phyloP scores from a whole-genome alignment of 2,329 filamentous ascomycete genomes.

The Diplocarpon mali region DNA sequence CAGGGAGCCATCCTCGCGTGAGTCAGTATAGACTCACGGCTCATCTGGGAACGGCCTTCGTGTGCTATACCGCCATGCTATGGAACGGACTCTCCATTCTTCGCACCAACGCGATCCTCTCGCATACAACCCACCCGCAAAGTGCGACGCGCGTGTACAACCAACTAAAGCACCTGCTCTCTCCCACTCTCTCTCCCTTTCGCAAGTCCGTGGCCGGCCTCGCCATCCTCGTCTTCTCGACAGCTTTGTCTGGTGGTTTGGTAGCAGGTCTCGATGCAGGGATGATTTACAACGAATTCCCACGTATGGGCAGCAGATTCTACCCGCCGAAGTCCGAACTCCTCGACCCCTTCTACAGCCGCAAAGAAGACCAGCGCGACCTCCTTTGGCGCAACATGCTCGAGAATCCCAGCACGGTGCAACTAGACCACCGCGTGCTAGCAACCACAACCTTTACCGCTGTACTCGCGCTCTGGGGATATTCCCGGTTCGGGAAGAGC shows the following conservation, averaged over 20 bases:
- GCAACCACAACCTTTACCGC: slow-evolving; percentile 81
- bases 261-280: slow-evolving; percentile 94
- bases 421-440: slow-evolving; percentile 88
- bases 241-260: slow-evolving; percentile 85
- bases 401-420: slow-evolving; percentile 91
- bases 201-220: slow-evolving; percentile 62
- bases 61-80: slow-evolving; percentile 92
- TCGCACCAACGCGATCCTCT: slow-evolving; percentile 61
- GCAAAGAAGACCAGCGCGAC: slow-evolving; percentile 66
- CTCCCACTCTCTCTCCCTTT: slow-evolving; percentile 61
- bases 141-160: slow-evolving; percentile 37
- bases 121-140: slow-evolving; percentile 29
- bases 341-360: slow-evolving; percentile 75
- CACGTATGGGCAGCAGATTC: slow-evolving; percentile 79
- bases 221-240: slow-evolving; percentile 68
- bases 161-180: slow-evolving; percentile 49
- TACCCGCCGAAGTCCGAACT: slow-evolving; percentile 75
- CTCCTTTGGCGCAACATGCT: slow-evolving; percentile 96
- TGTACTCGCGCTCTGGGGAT: slow-evolving; percentile 71
- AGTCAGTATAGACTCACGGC: slow-evolving; percentile 88
- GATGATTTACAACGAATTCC: slow-evolving; percentile 98
- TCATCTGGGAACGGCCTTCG: slow-evolving; percentile 81
- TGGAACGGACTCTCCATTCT: slow-evolving; percentile 78
- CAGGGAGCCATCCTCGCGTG: slow-evolving; percentile 82
- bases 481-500: slow-evolving; percentile 54